Conservation (phyloP, 345 rosid species). For the Fremontodendron californicum region DNA sequence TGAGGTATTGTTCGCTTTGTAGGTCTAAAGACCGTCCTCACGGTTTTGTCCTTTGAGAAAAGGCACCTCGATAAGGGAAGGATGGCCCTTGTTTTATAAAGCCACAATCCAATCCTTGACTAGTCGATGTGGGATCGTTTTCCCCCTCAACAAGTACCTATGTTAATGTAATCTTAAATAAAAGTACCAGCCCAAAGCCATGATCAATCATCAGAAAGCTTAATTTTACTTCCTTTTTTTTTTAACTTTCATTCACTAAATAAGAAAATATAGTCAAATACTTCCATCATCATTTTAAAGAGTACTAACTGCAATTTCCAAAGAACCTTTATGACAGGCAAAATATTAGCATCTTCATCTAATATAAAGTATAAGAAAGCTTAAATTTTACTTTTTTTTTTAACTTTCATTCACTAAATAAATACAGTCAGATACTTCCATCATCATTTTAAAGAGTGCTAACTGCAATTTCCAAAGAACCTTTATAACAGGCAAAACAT, state of each 20-base stretch:
- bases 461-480: neutral
- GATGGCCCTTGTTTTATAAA: too few relatives aligned
- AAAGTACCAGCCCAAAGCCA: neutral
- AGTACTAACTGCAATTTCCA: neutral
- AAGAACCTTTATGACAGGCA: neutral
- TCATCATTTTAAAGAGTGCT: neutral
- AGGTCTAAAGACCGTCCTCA: too few relatives aligned
- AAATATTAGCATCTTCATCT: neutral
- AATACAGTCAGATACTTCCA: neutral
- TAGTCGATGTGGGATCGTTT: too few relatives aligned
- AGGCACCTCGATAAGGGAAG: too few relatives aligned
- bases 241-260: neutral
- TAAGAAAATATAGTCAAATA: neutral
- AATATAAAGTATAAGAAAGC: neutral
- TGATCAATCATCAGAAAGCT: neutral
- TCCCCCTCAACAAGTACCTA: too few relatives aligned
- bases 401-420: neutral
- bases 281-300: neutral
- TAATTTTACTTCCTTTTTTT: neutral
- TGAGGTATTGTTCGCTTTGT: too few relatives aligned
- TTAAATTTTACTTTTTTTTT: neutral
- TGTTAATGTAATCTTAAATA: neutral
- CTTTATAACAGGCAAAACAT: neutral
- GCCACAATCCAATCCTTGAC: too few relatives aligned
- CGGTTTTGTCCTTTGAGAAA: too few relatives aligned